Base-by-base conservation (phyloP, 345 rosid genomes). In the Populus pruinosa region DNA sequence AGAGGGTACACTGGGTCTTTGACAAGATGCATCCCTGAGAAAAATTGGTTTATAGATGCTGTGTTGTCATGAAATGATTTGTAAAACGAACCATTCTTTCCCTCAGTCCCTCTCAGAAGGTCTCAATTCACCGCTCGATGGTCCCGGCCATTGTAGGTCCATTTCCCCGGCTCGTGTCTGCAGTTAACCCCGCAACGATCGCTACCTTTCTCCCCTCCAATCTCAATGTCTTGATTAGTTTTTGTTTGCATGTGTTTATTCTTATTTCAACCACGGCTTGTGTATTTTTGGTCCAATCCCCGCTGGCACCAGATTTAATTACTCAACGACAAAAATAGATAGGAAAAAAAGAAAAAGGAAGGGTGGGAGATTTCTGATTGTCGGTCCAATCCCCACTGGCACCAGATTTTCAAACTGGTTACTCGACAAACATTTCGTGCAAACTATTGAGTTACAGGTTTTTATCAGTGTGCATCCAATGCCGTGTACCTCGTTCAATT, bases 121-220 rank as follows among this genome's bases (percentile, higher is more conserved):
- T 65, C 36, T 70, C 63, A 49, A 23, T 29, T 41, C 59, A 41
- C 25, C 62, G 44, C 55, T 63, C 69, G 81, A 77, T 77, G 84
- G 86, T 78, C 77, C 79, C 71, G 74, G 69, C 69, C 72, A 43
- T 56, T 38, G 29, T 14, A 64, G 86, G 82, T 67, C 80, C 83
- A 80, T 62, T 63, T 41, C 64, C 47, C 55, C 76, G 56, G 49
- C 79, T 76, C 76, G 56, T 89, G 93, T 89, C 92, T 83, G 92
- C 78, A 74, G 91, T 90, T 88, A 82, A 76, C 86, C 87, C 89
- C 68, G 84, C 92, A 90, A 73, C 41, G 85, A 84, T 77, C 82
- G 69, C 76, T 83, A 86, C 87, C 69, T 78, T 72, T 63, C 83
- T 73, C 71, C 77, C 81, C 84, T 83, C 82, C 78, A 74, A 63